A percentile compares a stretch with the other conserved stretches of the same genome.
Conservation (phyloP, 192 early-diverging fungal genomes). For the Lunasporangiospora selenospora region DNA sequence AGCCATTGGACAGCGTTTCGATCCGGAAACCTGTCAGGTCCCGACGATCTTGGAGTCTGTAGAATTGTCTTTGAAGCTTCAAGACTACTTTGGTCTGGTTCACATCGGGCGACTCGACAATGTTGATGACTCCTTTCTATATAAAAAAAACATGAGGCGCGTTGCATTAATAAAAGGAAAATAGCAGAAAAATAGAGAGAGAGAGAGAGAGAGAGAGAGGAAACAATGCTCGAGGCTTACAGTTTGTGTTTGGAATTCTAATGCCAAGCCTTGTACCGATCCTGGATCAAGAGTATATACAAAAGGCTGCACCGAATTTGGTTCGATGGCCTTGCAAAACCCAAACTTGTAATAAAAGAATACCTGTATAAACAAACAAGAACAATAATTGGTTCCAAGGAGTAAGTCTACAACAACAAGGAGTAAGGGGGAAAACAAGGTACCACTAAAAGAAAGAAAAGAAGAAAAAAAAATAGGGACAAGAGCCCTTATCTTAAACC, state of each 20-base stretch:
- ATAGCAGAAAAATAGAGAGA: neutral
- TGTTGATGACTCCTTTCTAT: conserved; percentile 28
- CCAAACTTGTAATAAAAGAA: conserved; percentile 16
- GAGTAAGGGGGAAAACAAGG: no score
- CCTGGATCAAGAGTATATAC: conserved; percentile 25
- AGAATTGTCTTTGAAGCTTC: conserved; percentile 29
- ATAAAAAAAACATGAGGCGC: neutral
- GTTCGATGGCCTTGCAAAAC: conserved; percentile 16
- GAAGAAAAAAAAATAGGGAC: neutral
- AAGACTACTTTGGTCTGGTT: conserved; percentile 18
- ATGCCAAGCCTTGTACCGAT: conserved; percentile 4
- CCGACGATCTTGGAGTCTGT: conserved; percentile 7
- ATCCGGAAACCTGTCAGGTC: conserved; percentile 26
- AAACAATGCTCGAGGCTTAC: conserved; percentile 2
- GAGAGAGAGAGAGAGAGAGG: neutral
- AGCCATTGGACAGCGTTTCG: conserved; percentile 17
- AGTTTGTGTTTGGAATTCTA: conserved; percentile 32
- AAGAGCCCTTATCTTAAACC: no score
- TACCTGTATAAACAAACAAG: conserved; percentile 8
- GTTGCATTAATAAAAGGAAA: neutral
- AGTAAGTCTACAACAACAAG: no score
- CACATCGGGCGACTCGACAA: conserved; percentile 19
- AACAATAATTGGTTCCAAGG: no score
- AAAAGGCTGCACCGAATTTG: conserved; percentile 8
- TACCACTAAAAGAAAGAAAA: neutral